Conservation (phyloP, 1,284 basidiomycete genomes). For the Gomphus bonarii region DNA sequence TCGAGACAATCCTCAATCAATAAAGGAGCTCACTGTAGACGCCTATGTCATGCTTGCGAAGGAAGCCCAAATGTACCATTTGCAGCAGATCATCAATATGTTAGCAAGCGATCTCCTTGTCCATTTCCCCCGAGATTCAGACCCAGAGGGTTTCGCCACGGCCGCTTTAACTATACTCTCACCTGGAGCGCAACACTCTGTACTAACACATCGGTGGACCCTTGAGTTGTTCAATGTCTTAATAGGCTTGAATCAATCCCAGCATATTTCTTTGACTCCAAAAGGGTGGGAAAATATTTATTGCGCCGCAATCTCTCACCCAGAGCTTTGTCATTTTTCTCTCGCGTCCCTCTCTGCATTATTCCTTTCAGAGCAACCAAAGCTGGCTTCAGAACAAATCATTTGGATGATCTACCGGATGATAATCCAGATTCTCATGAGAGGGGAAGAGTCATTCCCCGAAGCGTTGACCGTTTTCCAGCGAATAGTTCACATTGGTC, state of each 20-base stretch:
- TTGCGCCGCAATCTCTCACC: neutral
- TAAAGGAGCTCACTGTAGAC: neutral
- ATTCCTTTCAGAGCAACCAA: neutral
- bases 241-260: neutral
- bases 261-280: neutral
- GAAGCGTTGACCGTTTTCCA: neutral
- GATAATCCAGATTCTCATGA: conserved; percentile 5
- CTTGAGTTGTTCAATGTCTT: conserved; percentile 3
- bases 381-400: neutral
- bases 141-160: conserved; percentile 1
- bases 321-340: neutral
- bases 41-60: conserved; percentile 1
- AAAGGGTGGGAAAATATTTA: neutral
- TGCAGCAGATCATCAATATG: neutral
- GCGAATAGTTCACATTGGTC: neutral
- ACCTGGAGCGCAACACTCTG: neutral
- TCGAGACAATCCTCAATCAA: neutral
- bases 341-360: neutral
- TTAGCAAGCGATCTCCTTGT: conserved; percentile 1
- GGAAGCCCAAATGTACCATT: neutral
- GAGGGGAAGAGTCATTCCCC: neutral
- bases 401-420: neutral
- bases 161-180: neutral
- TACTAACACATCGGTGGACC: neutral
- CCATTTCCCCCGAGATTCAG: conserved; percentile 5